Conservation (phyloP, 1,139 yeast species). For the Saccharomyces uvarum region DNA sequence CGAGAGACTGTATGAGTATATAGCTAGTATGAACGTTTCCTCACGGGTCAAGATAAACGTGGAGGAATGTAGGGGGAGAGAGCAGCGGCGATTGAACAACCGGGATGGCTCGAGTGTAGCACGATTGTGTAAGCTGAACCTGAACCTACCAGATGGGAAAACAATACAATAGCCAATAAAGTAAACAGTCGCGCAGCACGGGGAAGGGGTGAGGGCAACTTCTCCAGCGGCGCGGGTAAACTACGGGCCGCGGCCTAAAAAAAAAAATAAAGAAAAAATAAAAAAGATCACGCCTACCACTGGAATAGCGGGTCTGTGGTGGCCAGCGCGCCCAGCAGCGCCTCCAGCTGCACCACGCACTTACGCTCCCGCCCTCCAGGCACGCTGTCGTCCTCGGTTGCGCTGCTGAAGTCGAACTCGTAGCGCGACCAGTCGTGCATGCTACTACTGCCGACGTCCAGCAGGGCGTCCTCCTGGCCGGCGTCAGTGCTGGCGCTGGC, state of each 20-base stretch:
- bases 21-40: not conserved
- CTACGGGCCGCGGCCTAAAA: not conserved
- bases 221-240: not conserved
- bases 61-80: not conserved
- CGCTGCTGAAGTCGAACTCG: not conserved
- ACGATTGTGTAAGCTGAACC: not conserved
- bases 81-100: not conserved
- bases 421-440: not conserved
- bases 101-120: not conserved
- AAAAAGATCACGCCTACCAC: not conserved
- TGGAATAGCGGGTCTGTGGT: not conserved
- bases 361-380: not conserved
- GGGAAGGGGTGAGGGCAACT: not conserved
- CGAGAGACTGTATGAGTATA: not conserved
- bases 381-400: not conserved
- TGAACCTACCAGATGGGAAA: not conserved
- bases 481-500: no score
- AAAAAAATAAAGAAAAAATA: not conserved
- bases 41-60: not conserved
- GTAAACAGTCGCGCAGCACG: slow-evolving; percentile 1
- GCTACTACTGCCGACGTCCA: no score
- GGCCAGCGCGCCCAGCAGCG: not conserved
- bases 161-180: not conserved
- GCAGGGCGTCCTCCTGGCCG: no score
- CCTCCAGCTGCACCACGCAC: not conserved